A percentile compares a stretch with the other conserved stretches of the same genome.
Conservation (phyloP, 768 basidiomycete genomes). For the Suillus subaureus region DNA sequence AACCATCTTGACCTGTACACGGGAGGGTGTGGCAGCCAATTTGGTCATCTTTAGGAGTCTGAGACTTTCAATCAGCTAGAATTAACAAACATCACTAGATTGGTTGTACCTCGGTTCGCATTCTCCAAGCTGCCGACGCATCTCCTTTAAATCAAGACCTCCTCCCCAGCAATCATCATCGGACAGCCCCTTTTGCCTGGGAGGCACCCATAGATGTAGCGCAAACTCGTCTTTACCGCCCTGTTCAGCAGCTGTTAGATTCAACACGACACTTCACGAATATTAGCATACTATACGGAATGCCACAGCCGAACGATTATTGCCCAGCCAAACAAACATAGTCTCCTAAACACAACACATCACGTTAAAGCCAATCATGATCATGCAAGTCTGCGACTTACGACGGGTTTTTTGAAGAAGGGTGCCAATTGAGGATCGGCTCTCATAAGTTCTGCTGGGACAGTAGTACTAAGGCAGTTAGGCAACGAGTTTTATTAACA, state of each 20-base stretch:
- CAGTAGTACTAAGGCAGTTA: slow-evolving; percentile 34
- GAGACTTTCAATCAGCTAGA: not conserved
- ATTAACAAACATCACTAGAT: not conserved
- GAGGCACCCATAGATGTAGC: slow-evolving; percentile 28
- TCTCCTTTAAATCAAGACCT: slow-evolving; percentile 33
- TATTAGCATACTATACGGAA: slow-evolving; percentile 24
- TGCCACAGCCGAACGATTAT: slow-evolving; percentile 23
- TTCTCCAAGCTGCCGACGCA: slow-evolving; percentile 30
- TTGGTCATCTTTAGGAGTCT: slow-evolving; percentile 43
- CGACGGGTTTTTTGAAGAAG: slow-evolving; percentile 27
- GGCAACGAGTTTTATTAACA: not conserved
- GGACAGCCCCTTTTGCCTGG: slow-evolving; percentile 32
- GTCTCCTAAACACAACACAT: slow-evolving; percentile 11
- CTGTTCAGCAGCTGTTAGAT: slow-evolving; percentile 25
- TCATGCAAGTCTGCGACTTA: slow-evolving; percentile 13
- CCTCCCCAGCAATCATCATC: slow-evolving; percentile 37
- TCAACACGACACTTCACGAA: not conserved
- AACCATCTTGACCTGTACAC: slow-evolving; percentile 42
- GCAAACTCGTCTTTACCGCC: slow-evolving; percentile 41
- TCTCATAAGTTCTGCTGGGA: slow-evolving; percentile 43
- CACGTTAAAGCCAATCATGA: not conserved
- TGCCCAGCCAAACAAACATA: slow-evolving; percentile 22
- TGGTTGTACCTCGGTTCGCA: slow-evolving; percentile 42
- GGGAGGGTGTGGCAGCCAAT: slow-evolving; percentile 35
- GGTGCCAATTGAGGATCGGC: slow-evolving; percentile 41